Evolutionary conservation across 768 basidiomycete genomes (phyloP), one percentile per base, ranked within the genome.

Genomic region (Boletus pseudo-olivaceus): DNA sequence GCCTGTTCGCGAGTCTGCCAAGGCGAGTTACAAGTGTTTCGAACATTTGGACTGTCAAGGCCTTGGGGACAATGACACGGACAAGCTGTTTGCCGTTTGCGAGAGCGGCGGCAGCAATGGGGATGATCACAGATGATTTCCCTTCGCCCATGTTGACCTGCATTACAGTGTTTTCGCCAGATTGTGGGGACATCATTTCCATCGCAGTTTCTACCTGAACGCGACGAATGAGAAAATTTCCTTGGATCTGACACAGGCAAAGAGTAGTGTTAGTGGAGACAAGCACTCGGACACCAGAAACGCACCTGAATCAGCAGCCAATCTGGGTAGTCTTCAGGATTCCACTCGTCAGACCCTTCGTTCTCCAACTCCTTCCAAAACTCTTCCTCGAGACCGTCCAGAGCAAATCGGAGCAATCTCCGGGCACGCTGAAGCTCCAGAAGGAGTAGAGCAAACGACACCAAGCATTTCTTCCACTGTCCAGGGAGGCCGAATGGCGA

Each of bases 131-230:
- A 0, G 69, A 73, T 6, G 72, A 71, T 58, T 82, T 82, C 4
- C 80, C 81, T 55, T 82, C 80, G 12, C 80, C 81, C 81, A 82
- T 82, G 48, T 79, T 79, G 15, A 82, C 71, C 51, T 82, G 81
- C 11, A 77, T 61, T 4, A 71, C 59, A 0, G 73, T 72, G 48
- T 76, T 82, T 29, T 53, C 11, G 4, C 49, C 44, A 0, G 62
- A 69, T 4, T 48, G 50, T 0, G 80, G 79, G 0, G 60, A 47
- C 12, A 78, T 76, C 80, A 81, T 78, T 47, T 78, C 71, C 12
- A 62, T 54, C 1, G 78, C 75, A 5, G 76, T 62, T 0, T 59
- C 38, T 5, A 64, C 60, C 52, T 82, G 81, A 4, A 75, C 48
- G 78, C 23, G 40, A 8, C 40, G 40, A 15, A 41, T 15, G 1